A percentile compares a stretch with the other conserved stretches of the same genome.
These are phyloP conservation scores for Nannochloropsis gaditana DNA, from an alignment of 108 stramenopile species.

Conservation along the genomic window DNA sequence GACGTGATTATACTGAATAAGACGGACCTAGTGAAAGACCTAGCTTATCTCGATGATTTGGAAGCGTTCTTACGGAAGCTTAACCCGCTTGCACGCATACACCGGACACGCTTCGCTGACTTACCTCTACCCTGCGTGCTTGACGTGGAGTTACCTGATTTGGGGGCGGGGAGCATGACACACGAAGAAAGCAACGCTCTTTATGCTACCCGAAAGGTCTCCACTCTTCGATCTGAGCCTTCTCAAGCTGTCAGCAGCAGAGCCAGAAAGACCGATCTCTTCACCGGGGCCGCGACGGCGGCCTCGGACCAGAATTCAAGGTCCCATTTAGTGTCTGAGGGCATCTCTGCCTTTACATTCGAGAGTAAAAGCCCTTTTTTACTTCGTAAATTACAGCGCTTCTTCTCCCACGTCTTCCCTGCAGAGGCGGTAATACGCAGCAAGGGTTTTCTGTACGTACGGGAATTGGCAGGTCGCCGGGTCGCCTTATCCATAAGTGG, in stretches of 20 bases:
- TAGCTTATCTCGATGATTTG: background rate
- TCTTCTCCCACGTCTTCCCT: slow-evolving; percentile 4
- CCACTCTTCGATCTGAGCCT: background rate
- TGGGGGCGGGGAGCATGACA: background rate
- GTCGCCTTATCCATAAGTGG: background rate
- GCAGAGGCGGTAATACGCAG: slow-evolving; percentile 6
- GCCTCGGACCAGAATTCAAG: background rate
- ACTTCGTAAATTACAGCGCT: background rate
- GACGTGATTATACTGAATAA: slow-evolving; percentile 58
- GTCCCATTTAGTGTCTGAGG: background rate
- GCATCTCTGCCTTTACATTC: background rate
- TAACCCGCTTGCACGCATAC: slow-evolving; percentile 27
- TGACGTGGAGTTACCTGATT: slow-evolving; percentile 30
- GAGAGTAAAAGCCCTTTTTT: background rate
- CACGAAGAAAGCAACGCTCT: background rate
- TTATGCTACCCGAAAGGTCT: background rate
- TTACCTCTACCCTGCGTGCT: slow-evolving; percentile 33
- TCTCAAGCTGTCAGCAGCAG: background rate
- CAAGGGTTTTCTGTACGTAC: background rate
- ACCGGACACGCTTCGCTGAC: slow-evolving; percentile 29
- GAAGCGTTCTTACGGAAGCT: background rate
- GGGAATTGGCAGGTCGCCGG: background rate
- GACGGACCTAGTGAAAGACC: slow-evolving; percentile 43
- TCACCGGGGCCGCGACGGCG: background rate
- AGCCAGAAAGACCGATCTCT: background rate